Percentiles rank a stretch among this genome's conserved stretches.
These are phyloP conservation scores for Globisporangium splendens DNA, from an alignment of 352 stramenopile genomes.

Conservation along the genomic window DNA sequence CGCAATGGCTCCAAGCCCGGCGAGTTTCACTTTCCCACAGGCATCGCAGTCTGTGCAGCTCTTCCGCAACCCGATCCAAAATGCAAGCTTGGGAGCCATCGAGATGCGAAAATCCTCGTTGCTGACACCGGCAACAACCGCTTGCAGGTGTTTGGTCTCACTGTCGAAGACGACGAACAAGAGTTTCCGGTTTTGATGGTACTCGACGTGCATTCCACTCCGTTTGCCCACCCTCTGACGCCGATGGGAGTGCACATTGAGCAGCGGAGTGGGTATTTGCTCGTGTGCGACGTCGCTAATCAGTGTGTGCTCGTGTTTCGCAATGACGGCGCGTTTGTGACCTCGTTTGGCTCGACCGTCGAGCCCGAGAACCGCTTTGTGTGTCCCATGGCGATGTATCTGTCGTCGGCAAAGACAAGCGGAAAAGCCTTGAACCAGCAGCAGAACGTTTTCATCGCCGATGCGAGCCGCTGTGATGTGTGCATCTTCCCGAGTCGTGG, in stretches of 20 bases:
- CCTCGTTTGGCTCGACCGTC: constrained; percentile 42
- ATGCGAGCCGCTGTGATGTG: constrained; percentile 8
- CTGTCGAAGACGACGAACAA: too few relatives aligned
- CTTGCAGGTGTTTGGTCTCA: constrained; percentile 41
- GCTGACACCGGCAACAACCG: constrained; percentile 51
- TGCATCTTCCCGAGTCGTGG: constrained; percentile 2
- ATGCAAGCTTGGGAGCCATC: constrained; percentile 51
- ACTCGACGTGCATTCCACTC: constrained; percentile 31
- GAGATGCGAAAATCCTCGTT: constrained; percentile 46
- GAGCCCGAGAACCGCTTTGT: constrained; percentile 41
- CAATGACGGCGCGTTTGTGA: constrained; percentile 39
- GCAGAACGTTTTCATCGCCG: constrained; percentile 3
- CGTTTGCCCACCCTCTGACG: constrained; percentile 40
- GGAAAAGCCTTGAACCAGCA: not conserved
- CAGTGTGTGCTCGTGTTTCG: constrained; percentile 42
- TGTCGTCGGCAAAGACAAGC: constrained; percentile 5
- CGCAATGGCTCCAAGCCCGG: constrained; percentile 24
- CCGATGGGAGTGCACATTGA: constrained; percentile 39
- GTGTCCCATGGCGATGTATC: constrained; percentile 25
- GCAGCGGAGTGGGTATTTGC: constrained; percentile 41
- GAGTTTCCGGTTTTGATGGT: constrained; percentile 27
- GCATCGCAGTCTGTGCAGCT: constrained; percentile 34
- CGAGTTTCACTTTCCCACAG: constrained; percentile 48
- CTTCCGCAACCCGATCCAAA: constrained; percentile 23
- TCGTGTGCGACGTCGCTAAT: constrained; percentile 43